Evolutionary conservation across 2,329 filamentous ascomycete species (phyloP).

Genomic region (Pyricularia sp.): DNA sequence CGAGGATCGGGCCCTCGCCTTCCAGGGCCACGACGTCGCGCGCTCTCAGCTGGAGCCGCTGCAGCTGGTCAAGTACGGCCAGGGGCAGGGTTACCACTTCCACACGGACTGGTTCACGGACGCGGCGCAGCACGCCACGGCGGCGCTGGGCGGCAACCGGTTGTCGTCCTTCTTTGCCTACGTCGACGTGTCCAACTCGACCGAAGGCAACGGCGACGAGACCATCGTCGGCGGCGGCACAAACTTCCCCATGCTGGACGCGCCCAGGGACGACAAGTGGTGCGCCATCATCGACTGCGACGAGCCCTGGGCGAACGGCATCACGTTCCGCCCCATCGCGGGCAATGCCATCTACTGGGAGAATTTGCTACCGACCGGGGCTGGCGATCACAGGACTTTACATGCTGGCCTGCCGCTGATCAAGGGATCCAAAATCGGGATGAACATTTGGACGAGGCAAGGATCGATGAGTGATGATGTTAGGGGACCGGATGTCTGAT

Average conservation of each 20-base stretch:
- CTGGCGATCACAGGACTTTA: conserved; percentile 28
- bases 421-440: conserved; percentile 32
- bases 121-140: conserved; percentile 19
- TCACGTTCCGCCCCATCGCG: conserved; percentile 33
- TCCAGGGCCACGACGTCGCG: conserved; percentile 28
- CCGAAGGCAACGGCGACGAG: neutral
- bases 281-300: conserved; percentile 34
- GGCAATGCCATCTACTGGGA: conserved; percentile 37
- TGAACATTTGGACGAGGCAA: conserved; percentile 39
- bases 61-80: conserved; percentile 33
- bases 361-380: conserved; percentile 25
- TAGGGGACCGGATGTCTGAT: conserved; percentile 15
- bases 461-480: conserved; percentile 21
- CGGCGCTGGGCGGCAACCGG: conserved; percentile 29
- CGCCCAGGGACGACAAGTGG: conserved; percentile 25
- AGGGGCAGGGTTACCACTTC: conserved; percentile 31
- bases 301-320: conserved; percentile 29
- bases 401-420: conserved; percentile 34
- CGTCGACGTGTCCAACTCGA: conserved; percentile 22
- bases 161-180: conserved; percentile 35
- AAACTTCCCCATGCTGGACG: conserved; percentile 31
- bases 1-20: conserved; percentile 30
- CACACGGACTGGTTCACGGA: conserved; percentile 39
- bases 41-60: conserved; percentile 29
- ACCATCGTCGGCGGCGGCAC: conserved; percentile 27